Evolutionary conservation across 2,329 filamentous ascomycete species (phyloP).

Genomic region (Nakataea oryzae): DNA sequence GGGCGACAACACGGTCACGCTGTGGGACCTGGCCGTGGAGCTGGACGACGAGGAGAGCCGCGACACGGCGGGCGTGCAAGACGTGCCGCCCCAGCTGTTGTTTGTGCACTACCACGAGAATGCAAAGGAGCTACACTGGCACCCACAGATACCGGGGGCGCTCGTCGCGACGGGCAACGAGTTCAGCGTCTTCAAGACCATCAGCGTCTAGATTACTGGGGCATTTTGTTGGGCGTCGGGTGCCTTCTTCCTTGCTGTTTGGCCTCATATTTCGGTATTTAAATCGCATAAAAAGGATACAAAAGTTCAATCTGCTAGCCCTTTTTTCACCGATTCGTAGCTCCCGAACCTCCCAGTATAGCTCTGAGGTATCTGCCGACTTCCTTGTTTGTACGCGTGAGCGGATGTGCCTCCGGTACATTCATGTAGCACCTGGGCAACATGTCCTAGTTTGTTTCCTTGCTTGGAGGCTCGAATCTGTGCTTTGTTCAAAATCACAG

Average conservation of each 20-base stretch:
- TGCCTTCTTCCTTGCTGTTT: background rate
- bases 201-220: constrained; percentile 51
- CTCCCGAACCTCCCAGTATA: background rate
- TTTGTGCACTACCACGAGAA: constrained; percentile 96
- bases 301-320: background rate
- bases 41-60: constrained; percentile 93
- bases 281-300: background rate
- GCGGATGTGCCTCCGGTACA: too few relatives aligned
- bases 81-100: constrained; percentile 86
- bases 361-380: background rate
- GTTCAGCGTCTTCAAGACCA: constrained; percentile 80
- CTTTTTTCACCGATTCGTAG: background rate
- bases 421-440: too few relatives aligned
- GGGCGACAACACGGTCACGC: constrained; percentile 84
- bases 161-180: constrained; percentile 83
- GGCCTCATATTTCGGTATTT: background rate
- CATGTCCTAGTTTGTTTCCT: too few relatives aligned
- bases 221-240: background rate
- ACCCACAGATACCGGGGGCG: constrained; percentile 85
- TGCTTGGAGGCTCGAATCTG: too few relatives aligned
- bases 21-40: constrained; percentile 96
- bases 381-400: too few relatives aligned
- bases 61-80: constrained; percentile 75
- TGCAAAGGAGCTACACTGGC: constrained; percentile 96
- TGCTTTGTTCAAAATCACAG: too few relatives aligned